A percentile compares a stretch with the other conserved stretches of the same genome.
Evolutionary conservation across 345 rosid species (phyloP).

Genomic region (Fremontodendron californicum): DNA sequence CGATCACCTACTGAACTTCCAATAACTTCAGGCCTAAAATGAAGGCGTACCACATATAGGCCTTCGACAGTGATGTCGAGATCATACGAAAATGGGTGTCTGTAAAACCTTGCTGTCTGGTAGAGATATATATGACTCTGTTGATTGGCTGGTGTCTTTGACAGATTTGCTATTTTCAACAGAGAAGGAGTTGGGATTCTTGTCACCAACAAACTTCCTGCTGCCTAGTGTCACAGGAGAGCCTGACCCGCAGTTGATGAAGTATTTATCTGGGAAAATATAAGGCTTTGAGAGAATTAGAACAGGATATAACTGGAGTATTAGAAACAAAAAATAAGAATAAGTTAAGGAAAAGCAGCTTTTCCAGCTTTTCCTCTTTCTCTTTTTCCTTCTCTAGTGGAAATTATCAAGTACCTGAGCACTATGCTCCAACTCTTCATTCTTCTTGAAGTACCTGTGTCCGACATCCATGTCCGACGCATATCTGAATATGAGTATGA

Average conservation of each 20-base stretch:
- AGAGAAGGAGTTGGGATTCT: slow-evolving; percentile 18
- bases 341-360: not conserved
- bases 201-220: slow-evolving; percentile 37
- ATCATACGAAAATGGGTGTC: slow-evolving; percentile 25
- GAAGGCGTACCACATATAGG: slow-evolving; percentile 42
- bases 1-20: too few relatives aligned
- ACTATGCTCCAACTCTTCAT: too few relatives aligned
- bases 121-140: slow-evolving; percentile 23
- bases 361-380: not conserved
- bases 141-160: not conserved
- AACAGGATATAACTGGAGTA: not conserved
- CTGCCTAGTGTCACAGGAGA: not conserved
- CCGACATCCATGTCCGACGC: too few relatives aligned
- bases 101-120: slow-evolving; percentile 46
- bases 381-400: not conserved
- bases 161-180: slow-evolving; percentile 12
- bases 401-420: not conserved
- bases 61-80: slow-evolving; percentile 26
- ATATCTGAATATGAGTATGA: too few relatives aligned
- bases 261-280: slow-evolving; percentile 34
- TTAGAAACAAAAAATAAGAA: not conserved
- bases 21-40: not conserved
- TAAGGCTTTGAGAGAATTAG: slow-evolving; percentile 5
- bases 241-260: slow-evolving; percentile 53
- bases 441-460: too few relatives aligned